Conservation (phyloP, 2,329 filamentous ascomycete genomes). For the Aspergillus intermedius region DNA sequence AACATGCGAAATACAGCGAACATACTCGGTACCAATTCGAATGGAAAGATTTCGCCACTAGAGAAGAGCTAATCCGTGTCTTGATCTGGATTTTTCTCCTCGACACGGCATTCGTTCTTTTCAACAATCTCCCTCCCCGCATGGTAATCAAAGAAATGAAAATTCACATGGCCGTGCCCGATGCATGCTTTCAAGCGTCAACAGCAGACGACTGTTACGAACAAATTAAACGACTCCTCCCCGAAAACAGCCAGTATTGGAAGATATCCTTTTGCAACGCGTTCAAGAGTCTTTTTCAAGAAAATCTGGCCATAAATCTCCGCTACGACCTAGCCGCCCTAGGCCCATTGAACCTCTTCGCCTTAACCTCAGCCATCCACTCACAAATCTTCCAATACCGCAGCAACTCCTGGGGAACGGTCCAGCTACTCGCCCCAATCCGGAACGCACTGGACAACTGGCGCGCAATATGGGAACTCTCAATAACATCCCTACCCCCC, state of each 20-base stretch:
- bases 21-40: conserved; percentile 23
- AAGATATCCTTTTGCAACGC: conserved; percentile 13
- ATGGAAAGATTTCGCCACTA: conserved; percentile 27
- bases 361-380: conserved; percentile 19
- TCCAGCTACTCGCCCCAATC: conserved; percentile 23
- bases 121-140: conserved; percentile 37
- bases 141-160: conserved; percentile 37
- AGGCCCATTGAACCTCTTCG: conserved; percentile 21
- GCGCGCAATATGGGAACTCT: conserved; percentile 18
- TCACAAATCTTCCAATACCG: conserved; percentile 33
- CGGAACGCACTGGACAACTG: conserved; percentile 21
- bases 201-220: conserved; percentile 17
- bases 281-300: conserved; percentile 14
- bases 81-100: conserved; percentile 33
- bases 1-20: conserved; percentile 21
- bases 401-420: conserved; percentile 22
- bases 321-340: conserved; percentile 11
- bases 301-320: conserved; percentile 5
- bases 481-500: not conserved
- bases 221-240: conserved; percentile 10
- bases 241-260: conserved; percentile 12
- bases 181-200: conserved; percentile 33
- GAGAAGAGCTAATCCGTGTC: conserved; percentile 30
- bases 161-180: conserved; percentile 29
- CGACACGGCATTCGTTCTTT: conserved; percentile 37